These are phyloP conservation scores for Circinella minor DNA, from an alignment of 371 early-diverging fungal species.

Conservation along the genomic window DNA sequence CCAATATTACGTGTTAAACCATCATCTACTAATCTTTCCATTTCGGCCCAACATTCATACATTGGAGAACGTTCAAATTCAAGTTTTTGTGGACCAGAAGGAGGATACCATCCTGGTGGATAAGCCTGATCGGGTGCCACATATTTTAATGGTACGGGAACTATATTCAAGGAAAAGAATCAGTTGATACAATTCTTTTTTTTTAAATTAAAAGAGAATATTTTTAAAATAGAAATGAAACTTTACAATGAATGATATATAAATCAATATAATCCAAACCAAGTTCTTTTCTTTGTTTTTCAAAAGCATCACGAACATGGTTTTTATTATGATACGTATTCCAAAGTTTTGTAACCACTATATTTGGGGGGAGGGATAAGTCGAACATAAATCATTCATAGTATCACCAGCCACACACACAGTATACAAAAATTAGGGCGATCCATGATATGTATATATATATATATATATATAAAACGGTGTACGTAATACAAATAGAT, in stretches of 20 bases:
- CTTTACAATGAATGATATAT: constrained; percentile 56
- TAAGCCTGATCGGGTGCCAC: constrained; percentile 33
- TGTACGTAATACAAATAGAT: too few species aligned
- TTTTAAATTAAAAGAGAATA: too few species aligned
- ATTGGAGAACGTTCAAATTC: constrained; percentile 42
- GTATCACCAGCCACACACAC: not conserved
- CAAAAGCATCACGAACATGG: constrained; percentile 46
- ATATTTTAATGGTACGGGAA: constrained; percentile 44
- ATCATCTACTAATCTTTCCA: constrained; percentile 48
- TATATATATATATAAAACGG: too few species aligned
- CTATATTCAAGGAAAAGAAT: too few species aligned
- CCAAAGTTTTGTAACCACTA: constrained; percentile 77
- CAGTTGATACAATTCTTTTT: not conserved
- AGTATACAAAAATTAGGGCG: too few species aligned
- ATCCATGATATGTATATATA: too few species aligned
- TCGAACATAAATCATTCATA: too few species aligned
- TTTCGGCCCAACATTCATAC: constrained; percentile 48
- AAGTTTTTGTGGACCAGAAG: constrained; percentile 23
- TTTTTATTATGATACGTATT: constrained; percentile 57
- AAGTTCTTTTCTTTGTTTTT: constrained; percentile 58
- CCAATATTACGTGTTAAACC: constrained; percentile 56
- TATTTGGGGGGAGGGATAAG: too few species aligned
- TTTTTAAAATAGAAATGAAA: not conserved
- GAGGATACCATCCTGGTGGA: constrained; percentile 45
- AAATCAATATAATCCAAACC: constrained; percentile 75